These are phyloP conservation scores for Beauveria australis DNA, from an alignment of 2,329 filamentous ascomycete genomes.

Conservation along the genomic window DNA sequence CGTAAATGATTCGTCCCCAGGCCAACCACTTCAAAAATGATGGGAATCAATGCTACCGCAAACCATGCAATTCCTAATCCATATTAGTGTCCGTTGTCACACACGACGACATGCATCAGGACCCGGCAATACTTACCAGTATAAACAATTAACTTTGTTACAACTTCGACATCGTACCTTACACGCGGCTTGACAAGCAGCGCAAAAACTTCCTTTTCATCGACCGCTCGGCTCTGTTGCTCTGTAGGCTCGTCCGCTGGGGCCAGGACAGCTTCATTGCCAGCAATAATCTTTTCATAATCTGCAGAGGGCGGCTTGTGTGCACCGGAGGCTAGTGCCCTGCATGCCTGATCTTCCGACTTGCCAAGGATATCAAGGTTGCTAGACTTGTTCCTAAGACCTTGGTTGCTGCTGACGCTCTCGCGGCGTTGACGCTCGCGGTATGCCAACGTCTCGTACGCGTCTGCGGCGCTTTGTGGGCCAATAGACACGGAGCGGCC, in stretches of 20 bases:
- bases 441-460: constrained; percentile 90
- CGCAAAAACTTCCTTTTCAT: constrained; percentile 75
- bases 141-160: constrained; percentile 94
- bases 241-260: constrained; percentile 20
- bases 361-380: constrained; percentile 31
- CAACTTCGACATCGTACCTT: constrained; percentile 95
- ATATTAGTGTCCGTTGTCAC: not conserved
- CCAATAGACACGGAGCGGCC: constrained; percentile 81
- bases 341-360: constrained; percentile 30
- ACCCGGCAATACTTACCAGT: constrained; percentile 51
- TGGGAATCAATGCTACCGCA: constrained; percentile 65
- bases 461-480: constrained; percentile 91
- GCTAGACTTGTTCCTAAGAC: constrained; percentile 36
- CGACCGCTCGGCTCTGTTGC: constrained; percentile 42
- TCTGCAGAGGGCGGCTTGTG: constrained; percentile 46
- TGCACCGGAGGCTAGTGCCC: constrained; percentile 35
- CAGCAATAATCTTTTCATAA: constrained; percentile 68
- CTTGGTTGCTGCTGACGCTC: constrained; percentile 45
- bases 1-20: constrained; percentile 36
- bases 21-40: constrained; percentile 58
- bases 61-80: constrained; percentile 69
- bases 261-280: constrained; percentile 41
- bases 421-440: constrained; percentile 57
- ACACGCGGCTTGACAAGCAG: constrained; percentile 79
- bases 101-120: not conserved